Evolutionary conservation across 129 eudicot species (phyloP).

Genomic region (Scalesia atractyloides): DNA sequence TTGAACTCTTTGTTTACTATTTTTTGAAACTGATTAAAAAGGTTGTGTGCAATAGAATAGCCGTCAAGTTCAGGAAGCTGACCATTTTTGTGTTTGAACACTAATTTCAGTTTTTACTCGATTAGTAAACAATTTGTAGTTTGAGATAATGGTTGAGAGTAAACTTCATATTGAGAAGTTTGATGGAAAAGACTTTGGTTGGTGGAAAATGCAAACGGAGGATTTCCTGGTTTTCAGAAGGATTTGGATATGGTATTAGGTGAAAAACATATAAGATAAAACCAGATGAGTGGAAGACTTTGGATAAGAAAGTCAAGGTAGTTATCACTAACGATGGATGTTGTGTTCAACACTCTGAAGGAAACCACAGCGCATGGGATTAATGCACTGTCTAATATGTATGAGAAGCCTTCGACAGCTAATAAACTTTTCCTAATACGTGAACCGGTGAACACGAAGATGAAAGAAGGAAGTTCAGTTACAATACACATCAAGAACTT

Average conservation of each 20-base stretch:
- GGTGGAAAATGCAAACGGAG: neutral
- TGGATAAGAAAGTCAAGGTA: neutral
- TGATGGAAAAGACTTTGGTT: neutral
- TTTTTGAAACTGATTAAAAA: neutral
- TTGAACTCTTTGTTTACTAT: neutral
- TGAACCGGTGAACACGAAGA: too few relatives aligned
- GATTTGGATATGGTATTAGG: too few relatives aligned
- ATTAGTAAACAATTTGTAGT: too few relatives aligned
- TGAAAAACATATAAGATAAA: neutral
- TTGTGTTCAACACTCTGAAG: neutral
- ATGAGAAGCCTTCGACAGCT: too few relatives aligned
- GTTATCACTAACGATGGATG: neutral
- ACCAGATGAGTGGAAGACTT: neutral
- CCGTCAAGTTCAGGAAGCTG: too few relatives aligned
- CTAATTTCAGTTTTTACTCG: too few relatives aligned
- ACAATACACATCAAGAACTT: neutral
- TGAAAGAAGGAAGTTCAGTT: neutral
- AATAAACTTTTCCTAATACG: too few relatives aligned
- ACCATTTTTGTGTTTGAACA: too few relatives aligned
- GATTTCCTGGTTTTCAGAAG: too few relatives aligned
- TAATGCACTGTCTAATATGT: neutral
- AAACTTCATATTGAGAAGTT: too few relatives aligned
- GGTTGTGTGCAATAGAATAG: neutral
- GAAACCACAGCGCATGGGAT: neutral
- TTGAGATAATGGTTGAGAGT: too few relatives aligned